Percentiles rank a stretch among this genome's conserved stretches.
phyloP scores from a whole-genome alignment of 2,329 filamentous ascomycete species.

The Aaosphaeria arxii region DNA sequence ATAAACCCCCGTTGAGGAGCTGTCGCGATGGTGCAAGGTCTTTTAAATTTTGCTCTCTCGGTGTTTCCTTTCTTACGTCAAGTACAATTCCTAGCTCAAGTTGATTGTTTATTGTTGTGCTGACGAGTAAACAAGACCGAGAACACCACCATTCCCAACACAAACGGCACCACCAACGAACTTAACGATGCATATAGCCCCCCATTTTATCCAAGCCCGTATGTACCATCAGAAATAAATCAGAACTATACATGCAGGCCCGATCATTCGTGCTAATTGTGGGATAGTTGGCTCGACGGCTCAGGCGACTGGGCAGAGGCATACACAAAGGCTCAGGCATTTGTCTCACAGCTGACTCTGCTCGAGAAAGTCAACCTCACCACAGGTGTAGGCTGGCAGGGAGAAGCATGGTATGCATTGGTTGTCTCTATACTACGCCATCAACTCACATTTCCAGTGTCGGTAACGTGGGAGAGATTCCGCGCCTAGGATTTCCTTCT shows the following conservation, averaged over 20 bases:
- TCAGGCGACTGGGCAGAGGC: slow-evolving; percentile 70
- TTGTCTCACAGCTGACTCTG: slow-evolving; percentile 80
- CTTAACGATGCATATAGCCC: slow-evolving; percentile 45
- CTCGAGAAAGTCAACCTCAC: slow-evolving; percentile 93
- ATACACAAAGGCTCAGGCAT: slow-evolving; percentile 70
- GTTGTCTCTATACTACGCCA: neutral
- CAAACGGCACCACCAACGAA: slow-evolving; percentile 15
- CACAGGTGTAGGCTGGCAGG: slow-evolving; percentile 74
- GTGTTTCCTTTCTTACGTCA: slow-evolving; percentile 31
- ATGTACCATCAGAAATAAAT: slow-evolving; percentile 10
- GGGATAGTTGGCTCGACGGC: slow-evolving; percentile 69
- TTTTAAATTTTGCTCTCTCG: slow-evolving; percentile 18
- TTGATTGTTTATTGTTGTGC: slow-evolving; percentile 17
- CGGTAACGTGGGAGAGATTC: slow-evolving; percentile 69
- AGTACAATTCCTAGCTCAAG: slow-evolving; percentile 13
- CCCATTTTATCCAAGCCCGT: slow-evolving; percentile 77
- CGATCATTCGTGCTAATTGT: neutral
- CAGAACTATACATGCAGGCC: too few relatives aligned
- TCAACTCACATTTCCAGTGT: slow-evolving; percentile 48
- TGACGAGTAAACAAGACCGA: slow-evolving; percentile 30
- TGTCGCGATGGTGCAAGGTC: slow-evolving; percentile 22
- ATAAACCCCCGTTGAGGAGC: slow-evolving; percentile 8
- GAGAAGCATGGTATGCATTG: slow-evolving; percentile 23
- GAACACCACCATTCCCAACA: slow-evolving; percentile 19
- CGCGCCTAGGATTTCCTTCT: slow-evolving; percentile 65